These are phyloP conservation scores for Aphanomyces invadans DNA, from an alignment of 352 stramenopile genomes.

Conservation along the genomic window DNA sequence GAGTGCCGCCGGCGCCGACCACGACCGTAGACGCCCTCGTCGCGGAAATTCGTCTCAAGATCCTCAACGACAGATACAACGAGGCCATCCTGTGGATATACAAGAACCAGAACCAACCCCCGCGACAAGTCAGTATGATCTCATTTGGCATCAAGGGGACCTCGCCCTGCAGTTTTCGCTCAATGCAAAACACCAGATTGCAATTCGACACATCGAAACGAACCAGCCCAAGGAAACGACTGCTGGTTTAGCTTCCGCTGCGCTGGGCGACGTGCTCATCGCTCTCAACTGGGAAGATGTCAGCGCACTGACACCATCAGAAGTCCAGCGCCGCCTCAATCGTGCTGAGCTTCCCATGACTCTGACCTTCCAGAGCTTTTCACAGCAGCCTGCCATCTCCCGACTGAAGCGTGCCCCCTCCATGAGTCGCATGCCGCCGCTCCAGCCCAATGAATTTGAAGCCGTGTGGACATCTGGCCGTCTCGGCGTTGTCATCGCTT, in stretches of 20 bases:
- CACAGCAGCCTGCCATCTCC: neutral
- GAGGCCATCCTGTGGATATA: neutral
- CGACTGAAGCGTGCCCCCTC: neutral
- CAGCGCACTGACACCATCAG: neutral
- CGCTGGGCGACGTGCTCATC: slow-evolving; percentile 7
- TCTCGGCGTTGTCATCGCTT: slow-evolving; percentile 16
- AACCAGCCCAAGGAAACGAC: slow-evolving; percentile 20
- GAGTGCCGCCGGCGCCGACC: neutral
- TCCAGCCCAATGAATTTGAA: slow-evolving; percentile 16
- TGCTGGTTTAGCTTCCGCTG: slow-evolving; percentile 5
- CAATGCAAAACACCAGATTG: slow-evolving; percentile 11
- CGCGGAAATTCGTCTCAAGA: neutral
- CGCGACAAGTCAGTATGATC: slow-evolving; percentile 13
- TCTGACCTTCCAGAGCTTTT: slow-evolving; percentile 9
- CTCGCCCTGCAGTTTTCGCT: slow-evolving; percentile 6
- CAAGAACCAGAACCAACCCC: slow-evolving; percentile 13
- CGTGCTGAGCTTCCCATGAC: slow-evolving; percentile 12
- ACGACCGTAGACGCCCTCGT: neutral
- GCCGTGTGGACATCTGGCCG: slow-evolving; percentile 10
- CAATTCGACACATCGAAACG: slow-evolving; percentile 11
- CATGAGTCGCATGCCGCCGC: slow-evolving; percentile 9
- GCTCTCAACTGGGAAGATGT: slow-evolving; percentile 23
- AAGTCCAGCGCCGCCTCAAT: slow-evolving; percentile 8
- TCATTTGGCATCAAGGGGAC: slow-evolving; percentile 22
- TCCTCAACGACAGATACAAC: neutral